Conservation (phyloP, 2,329 filamentous ascomycete genomes). For the Phyllosticta citribraziliensis region DNA sequence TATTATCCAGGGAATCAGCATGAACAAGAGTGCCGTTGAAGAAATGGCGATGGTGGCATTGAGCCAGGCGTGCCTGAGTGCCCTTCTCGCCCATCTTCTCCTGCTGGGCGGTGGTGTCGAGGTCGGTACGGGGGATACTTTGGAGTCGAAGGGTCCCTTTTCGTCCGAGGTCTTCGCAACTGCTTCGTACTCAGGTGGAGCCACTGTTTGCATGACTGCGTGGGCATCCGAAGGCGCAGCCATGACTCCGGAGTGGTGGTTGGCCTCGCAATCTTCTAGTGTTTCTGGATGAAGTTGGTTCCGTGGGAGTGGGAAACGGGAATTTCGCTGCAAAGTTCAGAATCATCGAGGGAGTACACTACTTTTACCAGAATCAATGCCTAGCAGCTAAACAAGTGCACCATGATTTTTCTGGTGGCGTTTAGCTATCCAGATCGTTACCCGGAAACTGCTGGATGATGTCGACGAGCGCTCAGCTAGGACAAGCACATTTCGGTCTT, state of each 20-base stretch:
- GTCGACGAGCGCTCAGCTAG: background rate
- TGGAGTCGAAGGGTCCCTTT: background rate
- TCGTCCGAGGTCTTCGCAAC: background rate
- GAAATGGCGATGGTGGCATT: background rate
- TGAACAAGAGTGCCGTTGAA: background rate
- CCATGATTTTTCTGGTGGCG: background rate
- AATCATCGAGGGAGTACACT: background rate
- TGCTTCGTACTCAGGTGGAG: background rate
- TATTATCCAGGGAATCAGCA: background rate
- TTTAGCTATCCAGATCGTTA: background rate
- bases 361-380: background rate
- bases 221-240: background rate
- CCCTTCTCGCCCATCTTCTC: background rate
- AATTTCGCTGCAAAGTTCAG: background rate
- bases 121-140: background rate
- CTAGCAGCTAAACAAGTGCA: background rate
- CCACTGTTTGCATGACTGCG: background rate
- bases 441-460: background rate
- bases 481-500: background rate
- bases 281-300: background rate
- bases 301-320: background rate
- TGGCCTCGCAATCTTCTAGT: background rate
- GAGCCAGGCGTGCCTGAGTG: background rate
- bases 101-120: background rate
- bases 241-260: background rate